phyloP scores from a whole-genome alignment of 2,329 filamentous ascomycete genomes.

The Colletotrichum musicola region DNA sequence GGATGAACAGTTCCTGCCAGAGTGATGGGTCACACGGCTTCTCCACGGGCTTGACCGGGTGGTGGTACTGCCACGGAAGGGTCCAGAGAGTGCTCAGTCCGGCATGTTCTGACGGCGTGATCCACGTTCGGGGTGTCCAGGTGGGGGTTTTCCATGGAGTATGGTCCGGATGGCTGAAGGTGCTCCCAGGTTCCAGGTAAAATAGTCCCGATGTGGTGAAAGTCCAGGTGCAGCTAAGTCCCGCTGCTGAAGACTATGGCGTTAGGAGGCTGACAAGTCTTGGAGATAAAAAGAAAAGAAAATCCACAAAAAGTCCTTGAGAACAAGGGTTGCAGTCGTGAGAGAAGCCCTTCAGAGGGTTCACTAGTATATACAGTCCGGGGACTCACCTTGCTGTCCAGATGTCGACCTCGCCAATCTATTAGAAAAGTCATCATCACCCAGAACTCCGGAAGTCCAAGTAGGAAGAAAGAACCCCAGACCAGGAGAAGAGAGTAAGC shows the following conservation, averaged over 20 bases:
- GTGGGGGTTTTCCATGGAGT: background rate
- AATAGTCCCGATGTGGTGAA: constrained; percentile 10
- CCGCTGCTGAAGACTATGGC: constrained; percentile 18
- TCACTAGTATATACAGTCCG: constrained; percentile 37
- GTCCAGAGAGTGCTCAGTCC: background rate
- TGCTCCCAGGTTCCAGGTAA: constrained; percentile 8
- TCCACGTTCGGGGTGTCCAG: constrained; percentile 17
- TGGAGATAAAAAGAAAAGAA: background rate
- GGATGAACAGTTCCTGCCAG: background rate
- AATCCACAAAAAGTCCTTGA: background rate
- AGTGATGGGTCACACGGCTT: background rate
- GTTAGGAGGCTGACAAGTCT: constrained; percentile 22
- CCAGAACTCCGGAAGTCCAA: constrained; percentile 39
- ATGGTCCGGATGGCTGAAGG: constrained; percentile 4
- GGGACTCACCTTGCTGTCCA: constrained; percentile 41
- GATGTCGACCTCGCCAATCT: constrained; percentile 38
- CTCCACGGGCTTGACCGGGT: constrained; percentile 11
- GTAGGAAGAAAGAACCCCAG: constrained; percentile 36
- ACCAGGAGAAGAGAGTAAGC: constrained; percentile 23
- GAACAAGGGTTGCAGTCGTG: constrained; percentile 16
- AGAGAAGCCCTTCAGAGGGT: constrained; percentile 9
- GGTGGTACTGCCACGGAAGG: constrained; percentile 27
- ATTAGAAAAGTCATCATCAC: constrained; percentile 33
- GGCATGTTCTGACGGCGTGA: background rate
- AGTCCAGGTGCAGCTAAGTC: constrained; percentile 16